Percentiles rank a stretch among this genome's conserved stretches.
phyloP scores from a whole-genome alignment of 2,329 filamentous ascomycete species.

The Ilyonectria destructans region DNA sequence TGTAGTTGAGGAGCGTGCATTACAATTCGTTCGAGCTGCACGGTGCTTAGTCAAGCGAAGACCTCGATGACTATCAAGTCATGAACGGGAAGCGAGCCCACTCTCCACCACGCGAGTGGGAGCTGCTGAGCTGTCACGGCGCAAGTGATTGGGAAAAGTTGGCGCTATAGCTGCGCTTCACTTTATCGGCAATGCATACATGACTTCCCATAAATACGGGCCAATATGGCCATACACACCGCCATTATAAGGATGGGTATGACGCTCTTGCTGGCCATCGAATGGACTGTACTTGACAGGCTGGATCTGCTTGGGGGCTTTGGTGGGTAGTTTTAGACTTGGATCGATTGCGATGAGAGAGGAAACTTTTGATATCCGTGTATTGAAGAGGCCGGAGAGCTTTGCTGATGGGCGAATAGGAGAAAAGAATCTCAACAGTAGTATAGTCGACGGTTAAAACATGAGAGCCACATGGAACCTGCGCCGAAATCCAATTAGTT shows the following conservation, averaged over 20 bases:
- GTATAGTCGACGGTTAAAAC: not conserved
- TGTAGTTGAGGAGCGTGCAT: too few species aligned
- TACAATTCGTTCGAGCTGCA: too few species aligned
- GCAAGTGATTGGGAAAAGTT: not conserved
- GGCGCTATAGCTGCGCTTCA: not conserved
- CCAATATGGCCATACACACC: too few species aligned
- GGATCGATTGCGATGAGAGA: not conserved
- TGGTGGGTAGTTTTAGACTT: not conserved
- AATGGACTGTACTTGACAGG: not conserved
- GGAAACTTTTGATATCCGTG: not conserved
- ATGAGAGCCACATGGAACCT: not conserved
- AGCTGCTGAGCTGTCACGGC: not conserved
- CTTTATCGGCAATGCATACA: not conserved
- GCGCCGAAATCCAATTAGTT: constrained; percentile 18
- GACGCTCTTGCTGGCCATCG: not conserved
- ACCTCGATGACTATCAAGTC: not conserved
- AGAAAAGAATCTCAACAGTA: not conserved
- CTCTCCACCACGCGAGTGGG: not conserved
- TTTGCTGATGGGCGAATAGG: not conserved
- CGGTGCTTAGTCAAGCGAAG: not conserved
- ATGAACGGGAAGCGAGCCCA: not conserved
- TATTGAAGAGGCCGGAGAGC: not conserved
- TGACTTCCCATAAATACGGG: too few species aligned
- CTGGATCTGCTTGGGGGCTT: not conserved
- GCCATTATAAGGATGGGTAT: not conserved